These are phyloP conservation scores for Monilinia fructigena DNA, from an alignment of 2,329 filamentous ascomycete species.

Conservation along the genomic window DNA sequence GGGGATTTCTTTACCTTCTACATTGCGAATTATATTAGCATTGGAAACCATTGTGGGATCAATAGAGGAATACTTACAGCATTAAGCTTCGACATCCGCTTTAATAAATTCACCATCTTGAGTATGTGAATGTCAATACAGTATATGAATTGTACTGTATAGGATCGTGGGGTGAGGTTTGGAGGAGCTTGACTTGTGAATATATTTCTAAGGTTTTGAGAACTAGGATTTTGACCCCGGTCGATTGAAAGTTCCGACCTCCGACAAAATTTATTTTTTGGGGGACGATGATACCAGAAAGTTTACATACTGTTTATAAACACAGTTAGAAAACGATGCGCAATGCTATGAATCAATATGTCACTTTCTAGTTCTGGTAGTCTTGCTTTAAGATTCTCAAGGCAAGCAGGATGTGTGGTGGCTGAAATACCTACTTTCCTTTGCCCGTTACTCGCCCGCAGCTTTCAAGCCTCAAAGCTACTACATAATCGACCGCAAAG, in stretches of 20 bases:
- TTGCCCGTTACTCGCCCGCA: constrained; percentile 44
- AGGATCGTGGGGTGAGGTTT: constrained; percentile 19
- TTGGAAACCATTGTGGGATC: not conserved
- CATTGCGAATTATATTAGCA: constrained; percentile 28
- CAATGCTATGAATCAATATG: constrained; percentile 6
- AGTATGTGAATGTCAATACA: constrained; percentile 18
- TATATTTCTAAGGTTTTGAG: constrained; percentile 24
- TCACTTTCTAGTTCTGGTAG: constrained; percentile 20
- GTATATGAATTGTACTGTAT: constrained; percentile 1
- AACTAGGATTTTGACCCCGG: constrained; percentile 19
- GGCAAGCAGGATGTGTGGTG: constrained; percentile 27
- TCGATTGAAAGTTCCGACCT: constrained; percentile 19
- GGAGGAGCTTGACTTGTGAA: constrained; percentile 17
- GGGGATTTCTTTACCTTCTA: constrained; percentile 46
- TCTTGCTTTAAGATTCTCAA: constrained; percentile 24
- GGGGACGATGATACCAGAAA: not conserved
- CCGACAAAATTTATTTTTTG: constrained; percentile 22
- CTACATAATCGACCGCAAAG: not conserved
- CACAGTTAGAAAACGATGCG: not conserved
- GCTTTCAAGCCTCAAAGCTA: constrained; percentile 2
- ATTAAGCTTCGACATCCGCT: constrained; percentile 73
- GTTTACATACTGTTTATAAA: not conserved
- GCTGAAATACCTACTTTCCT: constrained; percentile 49
- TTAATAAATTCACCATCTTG: constrained; percentile 56
- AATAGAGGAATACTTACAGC: constrained; percentile 54